Evolutionary conservation across 352 stramenopile species (phyloP), one percentile per base, ranked within the genome.

Genomic region (Globisporangium solare): DNA sequence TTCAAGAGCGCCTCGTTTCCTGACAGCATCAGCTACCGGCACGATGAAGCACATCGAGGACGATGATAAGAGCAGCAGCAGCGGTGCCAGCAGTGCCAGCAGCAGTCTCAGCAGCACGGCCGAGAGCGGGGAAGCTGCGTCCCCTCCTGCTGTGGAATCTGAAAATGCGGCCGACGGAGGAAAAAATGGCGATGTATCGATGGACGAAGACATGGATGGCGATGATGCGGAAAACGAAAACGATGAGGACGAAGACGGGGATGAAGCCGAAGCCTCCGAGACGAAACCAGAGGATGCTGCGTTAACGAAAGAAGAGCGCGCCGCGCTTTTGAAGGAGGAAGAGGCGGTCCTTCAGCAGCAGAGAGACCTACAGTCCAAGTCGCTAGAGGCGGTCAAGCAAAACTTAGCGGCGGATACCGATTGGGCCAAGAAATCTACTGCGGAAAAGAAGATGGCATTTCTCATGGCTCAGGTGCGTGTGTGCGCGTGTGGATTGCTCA

Each of bases 391-490:
- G 6, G 71, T 94, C 20, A 83, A 84, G 53, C 71, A 91, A 62
- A 73, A 51, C 15, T 51, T 92, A 7, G 61, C 68, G 45, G 70
- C 88, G 43, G 79, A 90, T 48, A 60, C 60, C 20, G 73, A 77
- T 2, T 86, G 64, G 68, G 53, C 46, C 18, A 64, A 64, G 21
- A 89, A 89, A 61, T 65, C 68, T 2, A 62, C 65, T 12, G n/a
- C 66, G 1, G 76, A 94, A 57, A 81, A 83, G 67, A 88, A 88
- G 54, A 86, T 94, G 79, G 76, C 75, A 41, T 94, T 94, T 57
- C 66, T 94, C n/a, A 94, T 94, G 85, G 85, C 85, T 2, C 85
- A 89, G 67, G 67, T 74, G 27, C 41, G 42, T 24, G 14, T n/a
- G 20, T 52, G n/a, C n/a, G 32, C 17, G 18, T 41, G 21, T 20